Percentiles rank a stretch among this genome's conserved stretches.
Conservation (phyloP, 2,329 filamentous ascomycete species). For the Calonectria montana region DNA sequence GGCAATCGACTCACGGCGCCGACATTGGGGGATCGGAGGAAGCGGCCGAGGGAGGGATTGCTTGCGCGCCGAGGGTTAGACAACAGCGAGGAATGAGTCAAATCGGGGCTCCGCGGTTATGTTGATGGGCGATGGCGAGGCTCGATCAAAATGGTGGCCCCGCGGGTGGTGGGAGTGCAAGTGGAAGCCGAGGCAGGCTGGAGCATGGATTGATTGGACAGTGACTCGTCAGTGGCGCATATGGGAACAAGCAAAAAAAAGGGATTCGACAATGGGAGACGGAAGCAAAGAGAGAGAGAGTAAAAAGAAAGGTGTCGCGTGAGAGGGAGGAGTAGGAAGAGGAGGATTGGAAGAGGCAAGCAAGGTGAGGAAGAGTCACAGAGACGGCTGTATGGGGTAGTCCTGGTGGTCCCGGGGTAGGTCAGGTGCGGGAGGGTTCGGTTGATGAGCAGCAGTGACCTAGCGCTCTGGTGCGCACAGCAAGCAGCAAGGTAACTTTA, state of each 20-base stretch:
- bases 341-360: constrained; percentile 14
- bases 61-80: constrained; percentile 15
- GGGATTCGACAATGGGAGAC: constrained; percentile 1
- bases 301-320: constrained; percentile 19
- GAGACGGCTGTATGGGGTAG: not conserved
- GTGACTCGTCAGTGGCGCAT: constrained; percentile 23
- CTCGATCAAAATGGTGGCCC: constrained; percentile 35
- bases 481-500: not conserved
- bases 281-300: constrained; percentile 14
- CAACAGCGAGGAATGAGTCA: constrained; percentile 30
- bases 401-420: not conserved
- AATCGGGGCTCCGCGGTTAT: constrained; percentile 34
- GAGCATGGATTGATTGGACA: constrained; percentile 21
- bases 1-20: constrained; percentile 40
- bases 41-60: not conserved
- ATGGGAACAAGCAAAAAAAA: not conserved
- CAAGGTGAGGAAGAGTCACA: constrained; percentile 23
- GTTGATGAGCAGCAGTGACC: constrained; percentile 29
- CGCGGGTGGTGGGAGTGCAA: constrained; percentile 36
- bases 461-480: not conserved
- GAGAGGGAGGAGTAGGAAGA: constrained; percentile 5
- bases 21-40: constrained; percentile 39
- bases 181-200: constrained; percentile 42
- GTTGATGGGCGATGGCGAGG: constrained; percentile 12
- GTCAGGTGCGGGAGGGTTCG: constrained; percentile 38